A percentile compares a stretch with the other conserved stretches of the same genome.
phyloP scores from a whole-genome alignment of 1,284 basidiomycete species.

The Bondarzewia mesenterica region DNA sequence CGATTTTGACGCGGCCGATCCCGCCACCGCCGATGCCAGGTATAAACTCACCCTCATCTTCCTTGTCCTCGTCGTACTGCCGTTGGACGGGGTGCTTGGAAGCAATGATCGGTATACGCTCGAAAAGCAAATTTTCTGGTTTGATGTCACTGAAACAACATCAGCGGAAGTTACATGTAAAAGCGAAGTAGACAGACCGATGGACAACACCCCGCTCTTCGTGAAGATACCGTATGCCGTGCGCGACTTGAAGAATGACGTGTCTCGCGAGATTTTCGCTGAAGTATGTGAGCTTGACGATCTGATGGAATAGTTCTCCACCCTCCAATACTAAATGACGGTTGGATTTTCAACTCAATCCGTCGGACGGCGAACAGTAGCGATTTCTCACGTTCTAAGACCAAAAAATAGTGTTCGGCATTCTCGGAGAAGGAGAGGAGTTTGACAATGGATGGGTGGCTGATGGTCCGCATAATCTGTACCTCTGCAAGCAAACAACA shows the following conservation, averaged over 20 bases:
- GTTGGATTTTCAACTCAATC: no score
- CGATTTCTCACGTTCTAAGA: constrained; percentile 87
- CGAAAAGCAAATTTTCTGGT: constrained; percentile 95
- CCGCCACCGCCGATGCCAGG: constrained; percentile 92
- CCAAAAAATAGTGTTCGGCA: constrained; percentile 88
- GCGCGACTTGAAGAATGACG: constrained; percentile 95
- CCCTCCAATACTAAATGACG: constrained; percentile 78
- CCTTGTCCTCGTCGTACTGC: constrained; percentile 97
- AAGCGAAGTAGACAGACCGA: constrained; percentile 33
- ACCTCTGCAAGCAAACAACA: constrained; percentile 59
- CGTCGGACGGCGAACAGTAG: not conserved
- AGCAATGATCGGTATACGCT: constrained; percentile 88
- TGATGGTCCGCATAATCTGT: constrained; percentile 96
- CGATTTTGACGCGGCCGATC: constrained; percentile 97
- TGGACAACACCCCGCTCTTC: constrained; percentile 98
- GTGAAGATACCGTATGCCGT: constrained; percentile 93
- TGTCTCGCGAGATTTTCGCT: constrained; percentile 92
- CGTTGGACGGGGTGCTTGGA: constrained; percentile 71
- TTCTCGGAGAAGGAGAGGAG: constrained; percentile 88
- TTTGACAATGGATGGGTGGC: constrained; percentile 87
- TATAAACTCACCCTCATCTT: constrained; percentile 95
- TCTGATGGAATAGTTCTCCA: constrained; percentile 98
- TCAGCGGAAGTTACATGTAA: not conserved
- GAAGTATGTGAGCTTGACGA: constrained; percentile 99
- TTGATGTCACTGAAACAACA: constrained; percentile 78